phyloP scores from a whole-genome alignment of 176 grass and related monocot genomes.

The Oryza officinalis region DNA sequence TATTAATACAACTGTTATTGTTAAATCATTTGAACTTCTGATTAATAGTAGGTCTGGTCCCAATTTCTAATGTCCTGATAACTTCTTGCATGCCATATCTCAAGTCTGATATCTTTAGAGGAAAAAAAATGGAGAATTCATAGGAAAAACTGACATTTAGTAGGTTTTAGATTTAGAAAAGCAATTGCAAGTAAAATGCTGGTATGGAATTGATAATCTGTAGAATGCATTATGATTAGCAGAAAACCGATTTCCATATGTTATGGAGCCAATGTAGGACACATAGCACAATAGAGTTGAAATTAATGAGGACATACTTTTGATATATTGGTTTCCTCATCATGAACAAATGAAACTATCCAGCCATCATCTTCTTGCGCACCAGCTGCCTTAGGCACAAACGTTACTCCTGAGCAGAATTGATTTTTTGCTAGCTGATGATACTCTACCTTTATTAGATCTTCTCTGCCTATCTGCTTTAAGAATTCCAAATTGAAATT shows the following conservation, averaged over 20 bases:
- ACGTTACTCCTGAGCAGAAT: constrained; percentile 32
- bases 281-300: neutral
- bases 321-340: constrained; percentile 17
- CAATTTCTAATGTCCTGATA: neutral
- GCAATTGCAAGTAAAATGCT: neutral
- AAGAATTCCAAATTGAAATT: neutral
- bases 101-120: neutral
- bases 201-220: neutral
- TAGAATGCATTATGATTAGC: neutral
- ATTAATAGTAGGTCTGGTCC: neutral
- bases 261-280: neutral
- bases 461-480: neutral
- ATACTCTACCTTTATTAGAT: neutral
- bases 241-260: neutral
- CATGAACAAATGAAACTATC: constrained; percentile 23
- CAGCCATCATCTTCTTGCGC: constrained; percentile 17
- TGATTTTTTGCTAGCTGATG: constrained; percentile 28
- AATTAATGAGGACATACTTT: neutral
- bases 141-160: neutral
- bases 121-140: too few relatives aligned
- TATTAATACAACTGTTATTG: neutral
- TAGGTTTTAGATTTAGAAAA: neutral
- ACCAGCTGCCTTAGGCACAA: neutral
- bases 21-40: neutral
- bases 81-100: neutral